Evolutionary conservation across 2,329 filamentous ascomycete species (phyloP).

Genomic region (Seiridium cupressi): DNA sequence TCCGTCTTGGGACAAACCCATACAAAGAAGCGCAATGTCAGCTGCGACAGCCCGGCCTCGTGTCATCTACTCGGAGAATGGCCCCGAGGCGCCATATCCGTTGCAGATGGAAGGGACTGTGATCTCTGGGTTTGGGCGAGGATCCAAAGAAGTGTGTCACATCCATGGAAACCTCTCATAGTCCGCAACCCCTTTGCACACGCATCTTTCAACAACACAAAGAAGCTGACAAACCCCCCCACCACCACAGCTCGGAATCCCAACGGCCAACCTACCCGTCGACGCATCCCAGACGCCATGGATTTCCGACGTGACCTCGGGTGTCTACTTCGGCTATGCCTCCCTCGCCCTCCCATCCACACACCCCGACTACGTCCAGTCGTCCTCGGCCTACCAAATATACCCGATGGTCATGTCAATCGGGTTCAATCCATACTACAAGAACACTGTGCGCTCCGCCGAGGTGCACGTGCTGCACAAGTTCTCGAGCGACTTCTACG

Average conservation of each 20-base stretch:
- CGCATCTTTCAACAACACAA: not conserved
- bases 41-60: not conserved
- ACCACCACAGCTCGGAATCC: slow-evolving; percentile 77
- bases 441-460: slow-evolving; percentile 81
- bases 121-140: slow-evolving; percentile 89
- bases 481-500: slow-evolving; percentile 84
- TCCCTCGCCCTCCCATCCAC: slow-evolving; percentile 59
- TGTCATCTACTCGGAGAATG: slow-evolving; percentile 68
- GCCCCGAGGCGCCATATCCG: slow-evolving; percentile 78
- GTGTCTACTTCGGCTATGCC: slow-evolving; percentile 94
- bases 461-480: slow-evolving; percentile 85
- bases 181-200: not conserved
- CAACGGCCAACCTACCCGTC: slow-evolving; percentile 88
- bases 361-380: slow-evolving; percentile 39
- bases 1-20: too few relatives aligned
- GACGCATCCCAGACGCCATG: slow-evolving; percentile 58
- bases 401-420: slow-evolving; percentile 92
- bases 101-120: slow-evolving; percentile 82
- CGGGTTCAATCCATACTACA: slow-evolving; percentile 97
- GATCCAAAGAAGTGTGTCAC: slow-evolving; percentile 76
- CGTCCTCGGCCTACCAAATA: slow-evolving; percentile 35
- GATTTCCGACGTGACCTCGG: slow-evolving; percentile 65
- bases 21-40: not conserved
- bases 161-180: not conserved
- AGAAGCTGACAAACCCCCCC: slow-evolving; percentile 2